Evolutionary conservation across 805 yeast genomes (phyloP).

Genomic region (Blastobotrys robertii): DNA sequence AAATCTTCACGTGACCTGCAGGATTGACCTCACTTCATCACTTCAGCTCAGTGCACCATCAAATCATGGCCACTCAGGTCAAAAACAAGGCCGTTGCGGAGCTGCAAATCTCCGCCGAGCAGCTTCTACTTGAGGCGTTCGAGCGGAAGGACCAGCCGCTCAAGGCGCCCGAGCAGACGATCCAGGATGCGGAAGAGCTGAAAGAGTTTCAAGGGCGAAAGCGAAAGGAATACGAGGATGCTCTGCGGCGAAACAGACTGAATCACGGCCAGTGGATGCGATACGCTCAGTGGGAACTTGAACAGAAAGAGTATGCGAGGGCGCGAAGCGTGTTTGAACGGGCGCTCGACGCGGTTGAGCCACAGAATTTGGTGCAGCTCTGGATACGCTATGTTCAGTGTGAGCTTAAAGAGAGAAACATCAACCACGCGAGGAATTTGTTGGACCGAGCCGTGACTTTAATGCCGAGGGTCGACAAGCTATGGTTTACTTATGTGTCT

Average conservation of each 20-base stretch:
- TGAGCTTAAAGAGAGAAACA: constrained; percentile 61
- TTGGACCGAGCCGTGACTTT: constrained; percentile 66
- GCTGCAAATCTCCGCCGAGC: constrained; percentile 54
- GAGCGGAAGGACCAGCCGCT: constrained; percentile 36
- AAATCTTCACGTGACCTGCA: too few species aligned
- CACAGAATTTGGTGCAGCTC: constrained; percentile 33
- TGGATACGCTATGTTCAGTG: constrained; percentile 58
- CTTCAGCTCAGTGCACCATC: background rate
- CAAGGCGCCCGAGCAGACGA: constrained; percentile 34
- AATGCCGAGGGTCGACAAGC: constrained; percentile 70
- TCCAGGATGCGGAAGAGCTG: constrained; percentile 72
- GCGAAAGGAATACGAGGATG: constrained; percentile 75
- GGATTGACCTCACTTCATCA: background rate
- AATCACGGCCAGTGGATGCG: constrained; percentile 85
- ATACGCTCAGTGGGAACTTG: constrained; percentile 80
- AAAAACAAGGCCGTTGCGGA: constrained; percentile 38
- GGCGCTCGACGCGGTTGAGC: constrained; percentile 60
- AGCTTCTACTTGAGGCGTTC: constrained; percentile 52
- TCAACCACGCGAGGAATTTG: constrained; percentile 83
- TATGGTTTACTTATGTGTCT: constrained; percentile 78
- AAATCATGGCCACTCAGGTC: constrained; percentile 15
- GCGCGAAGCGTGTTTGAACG: constrained; percentile 86
- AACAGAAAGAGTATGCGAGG: constrained; percentile 65
- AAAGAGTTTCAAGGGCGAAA: constrained; percentile 65
- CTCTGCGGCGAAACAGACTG: constrained; percentile 72